Conservation (phyloP, 805 yeast species). For the Brettanomyces sp. region DNA sequence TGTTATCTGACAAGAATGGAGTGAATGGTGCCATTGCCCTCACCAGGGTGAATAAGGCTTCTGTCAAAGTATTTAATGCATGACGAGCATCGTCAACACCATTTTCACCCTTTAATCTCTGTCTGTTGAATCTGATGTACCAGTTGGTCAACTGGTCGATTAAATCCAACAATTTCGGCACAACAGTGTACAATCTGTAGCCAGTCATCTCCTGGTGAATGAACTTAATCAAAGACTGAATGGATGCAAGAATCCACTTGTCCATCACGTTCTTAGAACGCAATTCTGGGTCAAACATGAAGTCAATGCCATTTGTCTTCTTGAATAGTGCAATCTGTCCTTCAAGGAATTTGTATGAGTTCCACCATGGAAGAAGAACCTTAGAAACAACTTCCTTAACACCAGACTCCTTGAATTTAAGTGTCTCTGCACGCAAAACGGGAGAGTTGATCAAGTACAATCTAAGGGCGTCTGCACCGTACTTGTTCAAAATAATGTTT, state of each 20-base stretch:
- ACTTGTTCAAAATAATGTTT: conserved; percentile 62
- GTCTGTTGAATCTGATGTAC: conserved; percentile 97
- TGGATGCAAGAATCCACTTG: conserved; percentile 92
- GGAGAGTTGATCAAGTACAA: conserved; percentile 95
- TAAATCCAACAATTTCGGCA: conserved; percentile 79
- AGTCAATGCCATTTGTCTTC: conserved; percentile 64
- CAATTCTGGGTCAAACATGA: conserved; percentile 58
- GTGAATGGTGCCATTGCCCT: conserved; percentile 99
- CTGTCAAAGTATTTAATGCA: conserved; percentile 86
- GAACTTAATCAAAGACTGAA: conserved; percentile 79
- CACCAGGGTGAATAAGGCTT: conserved; percentile 77
- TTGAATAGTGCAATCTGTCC: conserved; percentile 82
- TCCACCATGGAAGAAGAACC: conserved; percentile 97
- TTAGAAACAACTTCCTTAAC: conserved; percentile 95
- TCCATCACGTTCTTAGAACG: conserved; percentile 88
- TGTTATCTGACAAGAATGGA: conserved; percentile 87
- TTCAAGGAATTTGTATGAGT: conserved; percentile 91
- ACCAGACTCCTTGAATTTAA: conserved; percentile 97
- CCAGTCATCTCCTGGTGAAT: conserved; percentile 85
- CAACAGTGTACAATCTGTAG: conserved; percentile 91
- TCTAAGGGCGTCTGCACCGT: conserved; percentile 98
- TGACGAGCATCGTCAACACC: conserved; percentile 76
- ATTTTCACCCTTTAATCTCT: conserved; percentile 92
- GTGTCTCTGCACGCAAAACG: conserved; percentile 90
- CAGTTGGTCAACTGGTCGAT: conserved; percentile 95